Evolutionary conservation across 108 stramenopile species (phyloP).

Genomic region (Craspedostauros australis): DNA sequence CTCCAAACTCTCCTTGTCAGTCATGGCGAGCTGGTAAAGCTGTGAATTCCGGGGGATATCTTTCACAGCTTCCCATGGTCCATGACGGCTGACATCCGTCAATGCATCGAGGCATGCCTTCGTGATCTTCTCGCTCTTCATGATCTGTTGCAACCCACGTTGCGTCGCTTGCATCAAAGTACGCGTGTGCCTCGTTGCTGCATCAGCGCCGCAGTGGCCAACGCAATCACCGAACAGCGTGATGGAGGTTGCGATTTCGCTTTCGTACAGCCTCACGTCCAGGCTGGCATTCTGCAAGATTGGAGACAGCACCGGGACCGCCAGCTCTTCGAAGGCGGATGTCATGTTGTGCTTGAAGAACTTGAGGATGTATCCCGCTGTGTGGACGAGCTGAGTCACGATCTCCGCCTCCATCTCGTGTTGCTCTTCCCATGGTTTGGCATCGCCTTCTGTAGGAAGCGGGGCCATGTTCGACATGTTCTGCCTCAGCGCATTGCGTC

Average conservation of each 20-base stretch:
- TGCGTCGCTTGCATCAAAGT: slow-evolving; percentile 35
- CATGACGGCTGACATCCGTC: slow-evolving; percentile 60
- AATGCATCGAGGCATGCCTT: slow-evolving; percentile 70
- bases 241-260: slow-evolving; percentile 55
- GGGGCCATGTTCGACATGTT: slow-evolving; percentile 19
- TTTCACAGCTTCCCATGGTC: too few relatives aligned
- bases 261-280: slow-evolving; percentile 59
- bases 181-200: slow-evolving; percentile 44
- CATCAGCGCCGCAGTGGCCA: slow-evolving; percentile 62
- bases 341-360: slow-evolving; percentile 42
- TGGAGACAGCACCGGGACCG: slow-evolving; percentile 52
- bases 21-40: slow-evolving; percentile 16
- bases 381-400: slow-evolving; percentile 71
- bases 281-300: slow-evolving; percentile 26
- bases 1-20: slow-evolving; percentile 27
- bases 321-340: slow-evolving; percentile 44
- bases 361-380: slow-evolving; percentile 76
- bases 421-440: slow-evolving; percentile 41
- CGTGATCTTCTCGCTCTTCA: slow-evolving; percentile 50
- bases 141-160: slow-evolving; percentile 30
- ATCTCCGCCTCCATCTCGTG: slow-evolving; percentile 41
- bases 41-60: too few relatives aligned
- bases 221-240: slow-evolving; percentile 81
- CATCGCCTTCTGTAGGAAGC: slow-evolving; percentile 54
- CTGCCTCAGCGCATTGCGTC: slow-evolving; percentile 38